phyloP scores from a whole-genome alignment of 2,329 filamentous ascomycete species.

The Colletotrichum musae region DNA sequence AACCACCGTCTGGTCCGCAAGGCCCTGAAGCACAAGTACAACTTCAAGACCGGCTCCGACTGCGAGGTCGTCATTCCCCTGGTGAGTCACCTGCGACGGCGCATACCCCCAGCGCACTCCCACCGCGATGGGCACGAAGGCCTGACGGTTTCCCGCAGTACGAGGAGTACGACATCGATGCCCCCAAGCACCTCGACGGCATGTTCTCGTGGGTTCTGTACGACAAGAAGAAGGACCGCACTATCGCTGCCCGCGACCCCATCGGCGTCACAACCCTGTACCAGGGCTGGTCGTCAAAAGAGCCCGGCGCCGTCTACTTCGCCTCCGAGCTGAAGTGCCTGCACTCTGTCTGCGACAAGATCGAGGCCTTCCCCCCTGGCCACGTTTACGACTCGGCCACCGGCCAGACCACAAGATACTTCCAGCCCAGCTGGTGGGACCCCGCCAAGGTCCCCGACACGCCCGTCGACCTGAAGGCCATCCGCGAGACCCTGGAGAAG shows the following conservation, averaged over 20 bases:
- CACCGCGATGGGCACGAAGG: conserved; percentile 5
- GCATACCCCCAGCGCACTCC: neutral
- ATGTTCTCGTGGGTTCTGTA: conserved; percentile 99
- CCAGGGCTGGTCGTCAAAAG: conserved; percentile 89
- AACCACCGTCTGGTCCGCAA: conserved; percentile 98
- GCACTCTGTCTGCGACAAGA: conserved; percentile 93
- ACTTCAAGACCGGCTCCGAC: conserved; percentile 99
- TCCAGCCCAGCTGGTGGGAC: conserved; percentile 94
- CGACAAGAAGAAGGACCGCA: conserved; percentile 93
- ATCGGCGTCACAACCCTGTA: conserved; percentile 99
- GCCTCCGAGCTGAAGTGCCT: conserved; percentile 97
- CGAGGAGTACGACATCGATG: conserved; percentile 90
- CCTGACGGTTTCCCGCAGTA: conserved; percentile 70
- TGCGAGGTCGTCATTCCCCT: conserved; percentile 99
- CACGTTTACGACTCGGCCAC: conserved; percentile 97
- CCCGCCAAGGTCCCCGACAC: conserved; percentile 81
- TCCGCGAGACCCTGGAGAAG: conserved; percentile 88
- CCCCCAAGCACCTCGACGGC: conserved; percentile 93
- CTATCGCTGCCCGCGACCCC: conserved; percentile 93
- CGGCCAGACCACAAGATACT: conserved; percentile 87
- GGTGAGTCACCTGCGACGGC: conserved; percentile 66
- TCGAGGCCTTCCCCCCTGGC: conserved; percentile 93
- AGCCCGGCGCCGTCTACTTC: conserved; percentile 91
- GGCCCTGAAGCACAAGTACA: conserved; percentile 84
- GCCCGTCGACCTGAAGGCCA: conserved; percentile 85